Evolutionary conservation across 495 filamentous ascomycete genomes (phyloP).

Genomic region (Penicillium bovifimosum): DNA sequence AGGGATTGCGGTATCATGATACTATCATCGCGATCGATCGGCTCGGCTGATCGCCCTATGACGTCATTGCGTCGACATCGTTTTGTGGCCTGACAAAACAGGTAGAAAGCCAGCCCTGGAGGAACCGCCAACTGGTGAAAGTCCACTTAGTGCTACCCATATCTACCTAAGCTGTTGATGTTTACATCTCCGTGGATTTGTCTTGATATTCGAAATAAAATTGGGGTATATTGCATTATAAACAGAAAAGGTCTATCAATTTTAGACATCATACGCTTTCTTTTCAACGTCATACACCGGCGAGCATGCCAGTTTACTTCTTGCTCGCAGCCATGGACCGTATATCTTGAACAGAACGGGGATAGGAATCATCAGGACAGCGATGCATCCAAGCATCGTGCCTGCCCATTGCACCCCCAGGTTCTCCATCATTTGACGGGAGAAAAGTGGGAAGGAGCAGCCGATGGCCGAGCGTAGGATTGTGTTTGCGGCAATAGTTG

Average conservation of each 20-base stretch:
- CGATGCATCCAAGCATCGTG: slow-evolving; percentile 72
- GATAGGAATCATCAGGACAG: slow-evolving; percentile 63
- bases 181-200: too few relatives aligned
- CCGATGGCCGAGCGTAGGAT: slow-evolving; percentile 73
- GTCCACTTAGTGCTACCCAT: too few relatives aligned
- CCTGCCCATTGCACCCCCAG: slow-evolving; percentile 72
- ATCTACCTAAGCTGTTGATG: too few relatives aligned
- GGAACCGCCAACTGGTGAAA: too few relatives aligned
- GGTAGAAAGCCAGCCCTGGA: too few relatives aligned
- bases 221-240: slow-evolving; percentile 1
- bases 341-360: slow-evolving; percentile 42
- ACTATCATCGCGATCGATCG: not conserved
- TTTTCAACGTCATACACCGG: slow-evolving; percentile 4
- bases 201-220: not conserved
- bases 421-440: slow-evolving; percentile 69
- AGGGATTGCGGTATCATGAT: not conserved
- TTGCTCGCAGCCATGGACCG: slow-evolving; percentile 25
- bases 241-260: not conserved
- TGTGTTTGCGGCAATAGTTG: slow-evolving; percentile 80
- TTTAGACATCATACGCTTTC: slow-evolving; percentile 8
- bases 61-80: too few relatives aligned
- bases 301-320: slow-evolving; percentile 25
- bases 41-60: too few relatives aligned
- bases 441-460: slow-evolving; percentile 75
- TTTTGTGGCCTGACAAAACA: too few relatives aligned